Base-by-base conservation (phyloP, 495 filamentous ascomycete genomes). In the Amniculicola lignicola region DNA sequence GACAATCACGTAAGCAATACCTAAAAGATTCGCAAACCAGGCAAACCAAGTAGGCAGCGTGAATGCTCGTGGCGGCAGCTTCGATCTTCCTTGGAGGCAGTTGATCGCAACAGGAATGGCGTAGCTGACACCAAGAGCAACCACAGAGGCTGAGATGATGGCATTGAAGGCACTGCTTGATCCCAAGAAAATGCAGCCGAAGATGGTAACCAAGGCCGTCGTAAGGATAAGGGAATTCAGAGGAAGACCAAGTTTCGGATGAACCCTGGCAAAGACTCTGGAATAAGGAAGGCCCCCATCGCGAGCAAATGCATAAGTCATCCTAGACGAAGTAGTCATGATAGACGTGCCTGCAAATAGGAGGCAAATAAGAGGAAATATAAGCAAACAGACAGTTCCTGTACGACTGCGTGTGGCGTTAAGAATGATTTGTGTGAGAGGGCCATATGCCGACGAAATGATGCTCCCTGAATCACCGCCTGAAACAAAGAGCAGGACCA, bases 321-420 rank as follows among this genome's bases (percentile, higher is more conserved):
- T 89, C 11, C 87, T 82, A 54, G 79, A 85, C 45, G 80, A 83
- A 9, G 87, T 89, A 2, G 86, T 87, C 84, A 88, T 86, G 59
- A 90, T 83, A 12, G 77, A 81, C 1, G 77, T 86, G 1, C 79
- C 77, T 5, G 85, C 84, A 62, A 90, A 89, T 0, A 90, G 68
- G 50, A 89, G 78, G 62, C 85, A 89, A 14, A 84, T 67, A 16
- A 90, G 74, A 0, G 87, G 86, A 65, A 90, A 89, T 75, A 88
- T 80, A 4, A 87, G 74, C 23, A 90, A 74, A 52, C 82, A 87
- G 11, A 88, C 79, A 14, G 84, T 76, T 4, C 82, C 84, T 16
- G 81, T 80, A 28, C 79, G 77, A 67, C 70, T 89, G 9, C 73
- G 58, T 1, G 87, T 90, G 0, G 84, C 83, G 54, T 87, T 78